Conservation (phyloP, 2,329 filamentous ascomycete species). For the Fusarium chlamydosporum region DNA sequence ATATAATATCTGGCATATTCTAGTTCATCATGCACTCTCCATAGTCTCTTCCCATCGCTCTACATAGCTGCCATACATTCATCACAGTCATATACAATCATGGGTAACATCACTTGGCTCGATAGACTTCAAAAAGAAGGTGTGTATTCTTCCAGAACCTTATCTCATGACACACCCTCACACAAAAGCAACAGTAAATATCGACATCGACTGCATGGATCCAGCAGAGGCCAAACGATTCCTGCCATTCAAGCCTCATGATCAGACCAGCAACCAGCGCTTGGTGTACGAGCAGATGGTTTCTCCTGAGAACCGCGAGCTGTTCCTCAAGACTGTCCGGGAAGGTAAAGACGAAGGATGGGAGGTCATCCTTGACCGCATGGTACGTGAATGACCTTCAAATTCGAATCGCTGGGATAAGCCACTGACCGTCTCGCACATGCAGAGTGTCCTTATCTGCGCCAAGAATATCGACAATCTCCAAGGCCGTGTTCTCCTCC, state of each 20-base stretch:
- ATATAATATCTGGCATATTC: not conserved
- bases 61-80: too few relatives aligned
- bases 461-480: constrained; percentile 13
- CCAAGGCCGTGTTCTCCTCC: not conserved
- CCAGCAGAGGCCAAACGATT: constrained; percentile 13
- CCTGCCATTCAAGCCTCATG: constrained; percentile 13
- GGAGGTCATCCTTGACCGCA: constrained; percentile 10
- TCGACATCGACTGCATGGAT: constrained; percentile 23
- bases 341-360: constrained; percentile 19
- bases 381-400: not conserved
- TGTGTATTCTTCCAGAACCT: accelerated
- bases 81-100: not conserved
- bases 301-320: constrained; percentile 8
- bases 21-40: too few relatives aligned
- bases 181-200: not conserved
- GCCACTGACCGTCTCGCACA: not conserved
- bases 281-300: constrained; percentile 24
- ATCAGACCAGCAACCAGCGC: constrained; percentile 28
- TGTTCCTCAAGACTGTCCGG: constrained; percentile 5
- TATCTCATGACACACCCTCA: not conserved
- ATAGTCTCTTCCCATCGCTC: accelerated
- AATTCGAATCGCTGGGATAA: accelerated
- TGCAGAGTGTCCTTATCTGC: constrained; percentile 13
- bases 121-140: constrained; percentile 10
- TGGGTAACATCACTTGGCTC: constrained; percentile 13